Conservation (phyloP, 2,329 filamentous ascomycete species). For the Ceratocystis alfenasii region DNA sequence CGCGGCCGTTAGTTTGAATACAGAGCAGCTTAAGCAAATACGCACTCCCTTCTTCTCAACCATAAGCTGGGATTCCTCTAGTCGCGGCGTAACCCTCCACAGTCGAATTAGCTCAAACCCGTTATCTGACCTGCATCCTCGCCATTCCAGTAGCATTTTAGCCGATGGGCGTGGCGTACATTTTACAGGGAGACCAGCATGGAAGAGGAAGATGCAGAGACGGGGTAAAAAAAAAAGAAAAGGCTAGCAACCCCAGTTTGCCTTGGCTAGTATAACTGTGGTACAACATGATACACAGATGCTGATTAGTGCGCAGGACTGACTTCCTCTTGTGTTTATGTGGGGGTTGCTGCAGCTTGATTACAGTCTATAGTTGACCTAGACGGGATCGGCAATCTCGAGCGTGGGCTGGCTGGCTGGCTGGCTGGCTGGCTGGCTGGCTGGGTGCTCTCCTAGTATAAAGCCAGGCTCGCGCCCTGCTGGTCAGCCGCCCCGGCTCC, state of each 20-base stretch:
- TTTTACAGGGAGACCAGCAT: neutral
- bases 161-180: neutral
- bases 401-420: neutral
- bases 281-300: neutral
- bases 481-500: neutral
- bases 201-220: neutral
- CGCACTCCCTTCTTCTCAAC: neutral
- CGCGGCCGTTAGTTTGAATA: neutral
- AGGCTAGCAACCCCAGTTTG: neutral
- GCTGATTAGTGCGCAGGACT: neutral
- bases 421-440: neutral
- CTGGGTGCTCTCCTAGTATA: neutral
- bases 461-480: neutral
- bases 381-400: neutral
- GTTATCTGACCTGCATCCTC: neutral
- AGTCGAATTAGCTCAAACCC: neutral
- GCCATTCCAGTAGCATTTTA: neutral
- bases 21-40: neutral
- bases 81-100: neutral
- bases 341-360: neutral
- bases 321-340: neutral
- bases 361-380: neutral
- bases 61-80: conserved; percentile 6
- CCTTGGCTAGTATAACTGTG: neutral
- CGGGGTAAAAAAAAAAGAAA: neutral